These are phyloP conservation scores for Fistulinella prunicolor DNA, from an alignment of 768 basidiomycete species.

Conservation along the genomic window DNA sequence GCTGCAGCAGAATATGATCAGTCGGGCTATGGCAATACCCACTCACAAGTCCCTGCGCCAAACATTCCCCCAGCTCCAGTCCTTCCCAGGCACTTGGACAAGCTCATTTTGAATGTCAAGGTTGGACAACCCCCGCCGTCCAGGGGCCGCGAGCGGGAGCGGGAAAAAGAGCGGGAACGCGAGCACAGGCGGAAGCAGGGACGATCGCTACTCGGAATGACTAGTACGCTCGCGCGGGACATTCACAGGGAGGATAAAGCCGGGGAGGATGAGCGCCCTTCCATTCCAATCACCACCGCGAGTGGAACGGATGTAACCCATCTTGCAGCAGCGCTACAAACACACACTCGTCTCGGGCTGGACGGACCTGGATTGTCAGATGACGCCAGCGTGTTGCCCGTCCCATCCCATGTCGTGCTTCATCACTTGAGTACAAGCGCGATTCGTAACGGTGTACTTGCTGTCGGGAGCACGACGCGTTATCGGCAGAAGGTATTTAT, in stretches of 20 bases:
- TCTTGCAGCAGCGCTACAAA: constrained; percentile 20
- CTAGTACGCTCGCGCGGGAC: constrained; percentile 32
- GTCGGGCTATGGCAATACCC: constrained; percentile 34
- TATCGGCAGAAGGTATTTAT: constrained; percentile 81
- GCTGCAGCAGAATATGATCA: constrained; percentile 34
- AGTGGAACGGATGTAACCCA: constrained; percentile 39
- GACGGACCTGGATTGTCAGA: constrained; percentile 58
- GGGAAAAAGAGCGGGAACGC: constrained; percentile 34
- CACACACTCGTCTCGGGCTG: constrained; percentile 33
- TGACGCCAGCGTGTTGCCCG: constrained; percentile 87
- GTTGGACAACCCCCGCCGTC: constrained; percentile 32
- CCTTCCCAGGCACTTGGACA: constrained; percentile 89
- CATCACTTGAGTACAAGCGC: constrained; percentile 96
- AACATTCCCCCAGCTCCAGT: constrained; percentile 85
- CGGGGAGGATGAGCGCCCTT: constrained; percentile 20
- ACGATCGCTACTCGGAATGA: constrained; percentile 35
- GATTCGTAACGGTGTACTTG: constrained; percentile 89
- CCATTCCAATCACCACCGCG: constrained; percentile 37
- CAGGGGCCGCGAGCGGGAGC: constrained; percentile 34
- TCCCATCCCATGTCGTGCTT: constrained; percentile 90
- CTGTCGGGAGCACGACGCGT: constrained; percentile 87
- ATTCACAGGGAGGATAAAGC: constrained; percentile 22
- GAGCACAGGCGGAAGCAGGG: constrained; percentile 31
- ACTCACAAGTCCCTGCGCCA: constrained; percentile 53
- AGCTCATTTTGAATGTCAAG: constrained; percentile 78